Percentiles rank a stretch among this genome's conserved stretches.
phyloP scores from a whole-genome alignment of 148 eudicot species.

The Simmondsia chinensis region DNA sequence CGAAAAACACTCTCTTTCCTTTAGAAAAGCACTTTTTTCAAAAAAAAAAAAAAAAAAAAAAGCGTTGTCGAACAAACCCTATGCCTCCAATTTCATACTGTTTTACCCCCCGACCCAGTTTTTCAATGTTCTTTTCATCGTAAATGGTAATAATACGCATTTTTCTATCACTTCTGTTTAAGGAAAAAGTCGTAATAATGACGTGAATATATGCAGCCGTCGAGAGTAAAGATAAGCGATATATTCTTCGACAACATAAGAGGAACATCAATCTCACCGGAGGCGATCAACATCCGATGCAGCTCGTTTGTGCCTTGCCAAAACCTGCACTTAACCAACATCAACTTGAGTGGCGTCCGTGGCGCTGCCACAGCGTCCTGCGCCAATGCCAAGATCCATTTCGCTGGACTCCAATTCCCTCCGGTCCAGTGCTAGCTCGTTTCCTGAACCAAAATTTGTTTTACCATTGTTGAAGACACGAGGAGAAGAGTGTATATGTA shows the following conservation, averaged over 20 bases:
- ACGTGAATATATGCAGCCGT: constrained; percentile 22
- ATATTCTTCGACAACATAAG: constrained; percentile 18
- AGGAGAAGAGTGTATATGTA: no score
- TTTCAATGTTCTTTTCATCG: neutral
- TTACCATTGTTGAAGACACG: constrained; percentile 6
- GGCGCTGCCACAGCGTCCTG: constrained; percentile 12
- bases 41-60: no score
- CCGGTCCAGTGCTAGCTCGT: constrained; percentile 10
- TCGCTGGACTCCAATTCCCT: constrained; percentile 13
- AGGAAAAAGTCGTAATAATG: no score
- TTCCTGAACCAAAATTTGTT: neutral
- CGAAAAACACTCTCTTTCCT: no score
- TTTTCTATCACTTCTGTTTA: no score
- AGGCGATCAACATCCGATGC: constrained; percentile 17
- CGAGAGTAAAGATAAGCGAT: constrained; percentile 19
- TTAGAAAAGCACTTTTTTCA: no score
- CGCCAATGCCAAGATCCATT: constrained; percentile 15
- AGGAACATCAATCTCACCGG: constrained; percentile 14
- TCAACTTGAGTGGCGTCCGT: constrained; percentile 6
- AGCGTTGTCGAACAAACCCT: no score
- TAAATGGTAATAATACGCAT: no score
- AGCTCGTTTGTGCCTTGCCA: constrained; percentile 30
- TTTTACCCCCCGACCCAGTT: neutral
- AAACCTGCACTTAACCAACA: constrained; percentile 14
- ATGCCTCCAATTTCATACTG: no score